Conservation (phyloP, 2,329 filamentous ascomycete species). For the Alternaria viburni region DNA sequence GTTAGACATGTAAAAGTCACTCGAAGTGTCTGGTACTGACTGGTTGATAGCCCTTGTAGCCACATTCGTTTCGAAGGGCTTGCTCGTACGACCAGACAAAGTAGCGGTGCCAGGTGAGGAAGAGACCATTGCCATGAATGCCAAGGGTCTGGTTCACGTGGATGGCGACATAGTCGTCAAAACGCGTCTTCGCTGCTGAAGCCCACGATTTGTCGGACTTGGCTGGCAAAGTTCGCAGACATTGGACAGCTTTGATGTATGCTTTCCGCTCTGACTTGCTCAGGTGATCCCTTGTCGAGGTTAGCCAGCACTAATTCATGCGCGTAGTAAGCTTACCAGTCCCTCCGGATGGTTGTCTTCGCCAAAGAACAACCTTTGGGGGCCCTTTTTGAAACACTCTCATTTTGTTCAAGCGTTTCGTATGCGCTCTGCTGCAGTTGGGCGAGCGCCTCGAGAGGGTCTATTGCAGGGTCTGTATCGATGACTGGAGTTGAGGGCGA, state of each 20-base stretch:
- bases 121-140: constrained; percentile 1
- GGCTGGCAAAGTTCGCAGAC: constrained; percentile 3
- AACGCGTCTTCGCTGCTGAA: constrained; percentile 7
- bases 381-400: background rate
- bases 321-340: background rate
- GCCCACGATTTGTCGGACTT: constrained; percentile 4
- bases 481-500: background rate
- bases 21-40: background rate
- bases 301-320: background rate
- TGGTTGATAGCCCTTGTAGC: constrained; percentile 7
- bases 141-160: constrained; percentile 6
- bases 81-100: constrained; percentile 8
- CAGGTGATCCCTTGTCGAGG: constrained; percentile 1
- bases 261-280: background rate
- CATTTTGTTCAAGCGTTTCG: background rate
- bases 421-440: constrained; percentile 5
- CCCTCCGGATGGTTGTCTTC: background rate
- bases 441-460: constrained; percentile 1
- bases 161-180: constrained; percentile 7
- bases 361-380: background rate
- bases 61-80: constrained; percentile 6
- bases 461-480: background rate
- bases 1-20: background rate
- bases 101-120: constrained; percentile 8
- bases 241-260: constrained; percentile 4